Conservation (phyloP, 139 green algal genomes). For the Volvox reticuliferus region DNA sequence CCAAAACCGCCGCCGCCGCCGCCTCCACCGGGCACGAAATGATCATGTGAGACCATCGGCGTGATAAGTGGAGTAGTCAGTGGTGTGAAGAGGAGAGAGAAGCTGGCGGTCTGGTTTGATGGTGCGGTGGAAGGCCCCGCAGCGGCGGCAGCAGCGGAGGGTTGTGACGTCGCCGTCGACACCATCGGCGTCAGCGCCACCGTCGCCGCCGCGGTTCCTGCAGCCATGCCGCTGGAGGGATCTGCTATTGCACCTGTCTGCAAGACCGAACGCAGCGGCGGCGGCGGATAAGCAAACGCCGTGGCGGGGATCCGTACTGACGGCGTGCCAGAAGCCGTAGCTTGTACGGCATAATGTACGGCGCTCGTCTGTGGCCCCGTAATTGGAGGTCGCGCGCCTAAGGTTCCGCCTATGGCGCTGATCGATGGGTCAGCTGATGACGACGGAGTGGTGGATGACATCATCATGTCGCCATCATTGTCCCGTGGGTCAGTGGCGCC, state of each 20-base stretch:
- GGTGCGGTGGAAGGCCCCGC: background rate
- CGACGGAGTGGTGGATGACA: background rate
- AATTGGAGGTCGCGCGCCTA: too few species aligned
- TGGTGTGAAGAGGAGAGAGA: constrained; percentile 5
- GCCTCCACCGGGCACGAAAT: background rate
- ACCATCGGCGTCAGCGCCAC: background rate
- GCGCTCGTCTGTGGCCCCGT: too few species aligned
- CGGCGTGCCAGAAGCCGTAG: background rate
- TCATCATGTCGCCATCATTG: background rate
- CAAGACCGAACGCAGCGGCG: background rate
- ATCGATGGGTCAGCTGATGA: background rate
- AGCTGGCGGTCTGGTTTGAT: background rate
- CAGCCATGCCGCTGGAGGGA: background rate
- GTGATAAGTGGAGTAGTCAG: background rate
- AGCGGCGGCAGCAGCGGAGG: background rate
- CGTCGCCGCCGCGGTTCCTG: background rate
- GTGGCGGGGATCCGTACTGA: background rate
- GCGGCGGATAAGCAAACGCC: constrained; percentile 12
- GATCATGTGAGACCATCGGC: background rate
- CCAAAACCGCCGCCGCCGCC: background rate
- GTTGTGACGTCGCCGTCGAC: background rate
- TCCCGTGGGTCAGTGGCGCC: background rate
- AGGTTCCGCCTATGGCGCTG: too few species aligned
- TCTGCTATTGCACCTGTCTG: background rate
- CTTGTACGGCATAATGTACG: too few species aligned